Conservation (phyloP, 2,329 filamentous ascomycete species). For the Knufia fluminis region DNA sequence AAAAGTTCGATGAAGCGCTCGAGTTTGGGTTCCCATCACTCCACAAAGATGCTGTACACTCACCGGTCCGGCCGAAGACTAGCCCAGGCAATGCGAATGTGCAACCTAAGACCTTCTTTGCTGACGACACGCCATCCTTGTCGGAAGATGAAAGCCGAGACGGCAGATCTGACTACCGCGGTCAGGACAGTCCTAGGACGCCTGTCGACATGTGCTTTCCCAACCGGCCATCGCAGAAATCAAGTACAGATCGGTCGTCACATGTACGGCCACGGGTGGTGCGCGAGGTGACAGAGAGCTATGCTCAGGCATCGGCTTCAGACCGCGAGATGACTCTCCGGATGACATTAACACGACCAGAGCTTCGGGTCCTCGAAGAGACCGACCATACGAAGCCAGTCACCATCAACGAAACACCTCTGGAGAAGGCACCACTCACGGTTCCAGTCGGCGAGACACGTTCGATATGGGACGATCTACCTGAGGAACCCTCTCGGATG, state of each 20-base stretch:
- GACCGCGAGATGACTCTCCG: slow-evolving; percentile 88
- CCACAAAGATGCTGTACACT: slow-evolving; percentile 12
- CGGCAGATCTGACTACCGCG: slow-evolving; percentile 12
- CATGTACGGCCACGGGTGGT: slow-evolving; percentile 11
- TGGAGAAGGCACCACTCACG: slow-evolving; percentile 47
- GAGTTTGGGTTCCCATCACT: slow-evolving; percentile 76
- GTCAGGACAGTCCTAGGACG: slow-evolving; percentile 23
- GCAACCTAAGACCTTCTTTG: slow-evolving; percentile 43
- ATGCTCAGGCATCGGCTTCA: slow-evolving; percentile 45
- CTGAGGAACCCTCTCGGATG: slow-evolving; percentile 31
- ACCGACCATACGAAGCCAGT: slow-evolving; percentile 65
- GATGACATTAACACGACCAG: slow-evolving; percentile 87
- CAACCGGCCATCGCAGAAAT: slow-evolving; percentile 13
- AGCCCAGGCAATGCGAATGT: slow-evolving; percentile 35
- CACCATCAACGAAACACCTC: slow-evolving; percentile 47
- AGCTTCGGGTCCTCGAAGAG: slow-evolving; percentile 57
- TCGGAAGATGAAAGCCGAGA: slow-evolving; percentile 29
- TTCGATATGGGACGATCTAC: slow-evolving; percentile 36
- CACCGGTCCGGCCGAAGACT: slow-evolving; percentile 17
- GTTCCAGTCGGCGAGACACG: slow-evolving; percentile 31
- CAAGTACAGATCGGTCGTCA: slow-evolving; percentile 15
- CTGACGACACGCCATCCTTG: slow-evolving; percentile 39
- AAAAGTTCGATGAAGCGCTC: slow-evolving; percentile 91
- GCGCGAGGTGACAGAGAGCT: slow-evolving; percentile 25
- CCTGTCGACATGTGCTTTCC: slow-evolving; percentile 22